Base-by-base conservation (phyloP, 768 basidiomycete species). In the Tricholoma terreum region DNA sequence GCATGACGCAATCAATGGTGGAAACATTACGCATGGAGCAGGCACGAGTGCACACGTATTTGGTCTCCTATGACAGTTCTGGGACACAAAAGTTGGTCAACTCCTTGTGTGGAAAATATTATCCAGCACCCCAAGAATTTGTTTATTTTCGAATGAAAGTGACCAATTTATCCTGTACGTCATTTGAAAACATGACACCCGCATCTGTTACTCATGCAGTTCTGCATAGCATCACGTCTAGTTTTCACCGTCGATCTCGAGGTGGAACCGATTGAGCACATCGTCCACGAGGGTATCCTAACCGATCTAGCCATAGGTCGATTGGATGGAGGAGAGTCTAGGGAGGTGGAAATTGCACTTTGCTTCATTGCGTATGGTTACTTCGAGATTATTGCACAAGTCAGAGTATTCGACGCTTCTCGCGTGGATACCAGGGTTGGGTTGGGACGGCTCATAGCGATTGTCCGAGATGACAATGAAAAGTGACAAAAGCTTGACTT, bases 1-100 rank as follows among this genome's bases (percentile, higher is more conserved):
- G 86, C 14, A 80, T 98, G 74, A 86, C 91, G 3, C 66, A 83
- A 49, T 83, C 82, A 0, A 94, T 97, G 89, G 74, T 97, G 14
- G 85, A 92, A 52, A 80, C 83, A 21, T 71, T 97, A 38, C 86
- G 86, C 24, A 81, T 82, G 34, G 87, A 94, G 63, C 77, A 81
- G 6, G 82, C 86, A 10, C 77, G 76, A 6, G 75, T 96, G 24
- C 70, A 79, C 4, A 65, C 96, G 60, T 77, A 77, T 0, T 69
- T 93, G 38, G 65, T 69, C 5, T 64, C 61, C 24, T 73, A 75
- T 55, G 67, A 67, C 11, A 61, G 57, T 31, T 63, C 57, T 45
- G 60, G 59, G 54, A 62, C 52, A 38, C 55, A 40, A 54, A 64
- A 51, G 55, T 61, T 61, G 1, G 60, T 78, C 35, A 53, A 59